A percentile compares a stretch with the other conserved stretches of the same genome.
Conservation (phyloP, 1,284 basidiomycete genomes). For the Ustilago hordei region DNA sequence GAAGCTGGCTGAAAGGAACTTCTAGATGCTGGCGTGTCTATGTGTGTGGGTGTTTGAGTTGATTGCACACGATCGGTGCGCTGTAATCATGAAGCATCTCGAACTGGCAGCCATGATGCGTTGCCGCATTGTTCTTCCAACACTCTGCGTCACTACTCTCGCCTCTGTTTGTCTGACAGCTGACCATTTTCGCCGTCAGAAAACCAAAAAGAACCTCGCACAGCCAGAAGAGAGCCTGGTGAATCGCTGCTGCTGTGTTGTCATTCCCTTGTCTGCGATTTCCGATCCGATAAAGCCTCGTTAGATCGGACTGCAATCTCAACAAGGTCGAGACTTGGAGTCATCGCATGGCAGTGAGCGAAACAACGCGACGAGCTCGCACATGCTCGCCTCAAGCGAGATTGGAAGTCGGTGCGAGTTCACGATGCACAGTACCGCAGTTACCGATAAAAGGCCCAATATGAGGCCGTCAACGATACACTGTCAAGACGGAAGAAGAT, state of each 20-base stretch:
- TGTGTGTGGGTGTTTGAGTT: not conserved
- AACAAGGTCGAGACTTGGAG: not conserved
- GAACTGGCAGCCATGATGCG: constrained; percentile 7
- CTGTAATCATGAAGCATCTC: not conserved
- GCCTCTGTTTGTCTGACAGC: not conserved
- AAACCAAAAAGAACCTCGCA: not conserved
- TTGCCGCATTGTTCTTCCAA: not conserved
- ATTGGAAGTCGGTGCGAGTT: not conserved
- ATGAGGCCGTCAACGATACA: not conserved
- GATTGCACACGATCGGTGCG: constrained; percentile 4
- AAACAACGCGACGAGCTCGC: not conserved
- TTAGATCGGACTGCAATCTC: not conserved
- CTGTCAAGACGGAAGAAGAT: not conserved
- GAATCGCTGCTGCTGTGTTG: too few species aligned
- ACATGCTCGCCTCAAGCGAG: not conserved
- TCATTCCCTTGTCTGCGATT: too few species aligned
- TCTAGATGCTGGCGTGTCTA: not conserved
- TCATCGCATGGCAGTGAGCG: not conserved
- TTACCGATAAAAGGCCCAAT: not conserved
- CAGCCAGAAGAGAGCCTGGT: too few species aligned
- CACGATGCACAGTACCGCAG: not conserved
- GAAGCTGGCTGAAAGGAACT: constrained; percentile 14
- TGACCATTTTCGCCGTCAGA: not conserved
- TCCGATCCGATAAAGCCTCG: not conserved
- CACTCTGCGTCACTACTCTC: not conserved